Conservation (phyloP, 139 green algal genomes). For the Yamagishiella unicocca region DNA sequence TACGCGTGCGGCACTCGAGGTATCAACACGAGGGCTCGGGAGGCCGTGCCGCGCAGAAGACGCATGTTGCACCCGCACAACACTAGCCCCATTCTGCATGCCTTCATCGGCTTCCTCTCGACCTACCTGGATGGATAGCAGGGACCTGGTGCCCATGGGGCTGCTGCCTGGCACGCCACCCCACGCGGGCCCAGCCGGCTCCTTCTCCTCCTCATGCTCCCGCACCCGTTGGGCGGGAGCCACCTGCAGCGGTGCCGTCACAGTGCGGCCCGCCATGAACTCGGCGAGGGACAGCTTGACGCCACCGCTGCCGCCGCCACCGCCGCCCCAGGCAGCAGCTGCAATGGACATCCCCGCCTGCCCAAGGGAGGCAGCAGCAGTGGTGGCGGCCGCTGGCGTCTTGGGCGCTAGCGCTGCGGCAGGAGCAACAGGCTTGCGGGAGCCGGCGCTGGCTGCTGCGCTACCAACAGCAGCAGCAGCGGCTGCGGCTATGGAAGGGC, state of each 20-base stretch:
- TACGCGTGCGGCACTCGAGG: too few species aligned
- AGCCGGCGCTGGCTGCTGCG: too few species aligned
- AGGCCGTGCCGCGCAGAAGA: too few species aligned
- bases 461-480: not conserved
- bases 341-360: not conserved
- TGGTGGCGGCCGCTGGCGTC: too few species aligned
- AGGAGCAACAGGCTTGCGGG: not conserved
- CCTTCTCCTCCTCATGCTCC: slow-evolving; percentile 17
- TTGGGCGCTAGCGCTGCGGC: not conserved
- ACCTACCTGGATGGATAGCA: slow-evolving; percentile 41
- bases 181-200: not conserved
- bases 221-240: not conserved
- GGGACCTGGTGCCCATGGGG: not conserved
- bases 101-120: too few species aligned
- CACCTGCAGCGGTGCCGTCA: slow-evolving; percentile 6
- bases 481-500: slow-evolving; percentile 16
- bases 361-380: not conserved
- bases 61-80: too few species aligned
- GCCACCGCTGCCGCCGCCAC: not conserved
- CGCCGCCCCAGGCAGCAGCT: not conserved
- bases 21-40: too few species aligned
- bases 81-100: too few species aligned
- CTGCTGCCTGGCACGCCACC: slow-evolving; percentile 13
- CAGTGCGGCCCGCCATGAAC: slow-evolving; percentile 32
- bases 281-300: slow-evolving; percentile 43